Evolutionary conservation across 2,329 filamentous ascomycete genomes (phyloP).

Genomic region (Neopestalotiopsis rosae): DNA sequence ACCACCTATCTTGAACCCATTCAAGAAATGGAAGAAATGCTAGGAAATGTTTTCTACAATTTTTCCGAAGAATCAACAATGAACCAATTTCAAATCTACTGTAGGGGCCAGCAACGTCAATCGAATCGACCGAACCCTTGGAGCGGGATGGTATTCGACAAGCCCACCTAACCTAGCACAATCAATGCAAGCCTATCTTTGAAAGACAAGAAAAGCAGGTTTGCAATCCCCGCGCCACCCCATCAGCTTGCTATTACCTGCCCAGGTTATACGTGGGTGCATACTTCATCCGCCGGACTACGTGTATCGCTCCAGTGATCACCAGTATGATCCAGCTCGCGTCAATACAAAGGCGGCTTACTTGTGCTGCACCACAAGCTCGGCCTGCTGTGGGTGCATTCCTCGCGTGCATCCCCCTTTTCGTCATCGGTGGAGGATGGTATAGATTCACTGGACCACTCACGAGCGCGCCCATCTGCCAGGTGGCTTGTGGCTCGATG

Average conservation of each 20-base stretch:
- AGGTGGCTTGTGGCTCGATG: background rate
- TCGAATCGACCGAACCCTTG: background rate
- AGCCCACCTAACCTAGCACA: background rate
- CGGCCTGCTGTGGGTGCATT: background rate
- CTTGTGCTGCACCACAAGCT: background rate
- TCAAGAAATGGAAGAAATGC: no score
- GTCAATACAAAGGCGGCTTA: background rate
- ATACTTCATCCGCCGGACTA: background rate
- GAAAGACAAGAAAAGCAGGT: slow-evolving; percentile 5
- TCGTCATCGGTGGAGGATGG: slow-evolving; percentile 15
- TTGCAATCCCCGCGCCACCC: background rate
- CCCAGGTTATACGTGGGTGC: background rate
- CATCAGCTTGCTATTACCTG: background rate
- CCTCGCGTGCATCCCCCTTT: background rate
- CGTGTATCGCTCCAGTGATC: background rate
- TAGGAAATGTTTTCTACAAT: no score
- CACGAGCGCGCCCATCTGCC: background rate
- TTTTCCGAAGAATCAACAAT: no score
- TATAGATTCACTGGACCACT: slow-evolving; percentile 13
- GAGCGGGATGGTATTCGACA: background rate
- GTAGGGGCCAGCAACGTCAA: background rate
- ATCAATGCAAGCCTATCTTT: background rate
- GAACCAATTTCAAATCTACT: background rate
- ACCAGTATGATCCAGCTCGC: background rate
- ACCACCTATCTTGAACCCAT: background rate